Evolutionary conservation across 495 filamentous ascomycete genomes (phyloP).

Genomic region (Barbatosphaeria neglecta): DNA sequence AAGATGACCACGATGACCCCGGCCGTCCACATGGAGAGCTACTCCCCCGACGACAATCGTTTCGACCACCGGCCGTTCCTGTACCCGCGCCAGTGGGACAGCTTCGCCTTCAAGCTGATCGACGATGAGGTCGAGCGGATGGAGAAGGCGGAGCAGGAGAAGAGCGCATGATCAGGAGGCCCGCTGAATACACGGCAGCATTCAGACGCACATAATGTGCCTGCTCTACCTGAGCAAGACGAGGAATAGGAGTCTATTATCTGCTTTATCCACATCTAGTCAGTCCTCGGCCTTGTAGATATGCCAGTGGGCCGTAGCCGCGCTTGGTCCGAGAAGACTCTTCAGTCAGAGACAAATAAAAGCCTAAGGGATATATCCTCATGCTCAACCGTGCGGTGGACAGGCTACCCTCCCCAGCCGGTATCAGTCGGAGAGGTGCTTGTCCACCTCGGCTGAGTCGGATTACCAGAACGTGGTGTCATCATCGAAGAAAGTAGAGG

Average conservation of each 20-base stretch:
- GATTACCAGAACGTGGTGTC: background rate
- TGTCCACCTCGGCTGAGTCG: background rate
- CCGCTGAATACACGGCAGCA: background rate
- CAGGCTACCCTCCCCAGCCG: background rate
- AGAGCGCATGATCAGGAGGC: background rate
- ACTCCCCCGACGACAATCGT: conserved; percentile 30
- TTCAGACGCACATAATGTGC: background rate
- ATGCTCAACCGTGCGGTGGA: background rate
- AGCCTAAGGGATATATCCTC: background rate
- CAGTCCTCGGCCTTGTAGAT: too few relatives aligned
- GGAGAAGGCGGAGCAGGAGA: conserved; percentile 21
- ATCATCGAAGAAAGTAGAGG: background rate
- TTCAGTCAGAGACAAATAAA: too few relatives aligned
- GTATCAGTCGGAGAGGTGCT: background rate
- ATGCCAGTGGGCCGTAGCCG: too few relatives aligned
- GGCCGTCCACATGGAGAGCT: conserved; percentile 19
- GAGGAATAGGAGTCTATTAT: too few relatives aligned
- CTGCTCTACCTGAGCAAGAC: too few relatives aligned
- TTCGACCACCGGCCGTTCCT: conserved; percentile 59
- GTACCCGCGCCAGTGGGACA: conserved; percentile 34
- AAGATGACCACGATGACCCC: conserved; percentile 60
- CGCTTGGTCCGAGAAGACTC: too few relatives aligned
- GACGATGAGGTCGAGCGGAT: conserved; percentile 26
- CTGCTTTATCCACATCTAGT: too few relatives aligned
- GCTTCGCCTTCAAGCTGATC: conserved; percentile 43